Percentiles rank a stretch among this genome's conserved stretches.
Evolutionary conservation across 768 basidiomycete genomes (phyloP).

Genomic region (Amanita inopinata): DNA sequence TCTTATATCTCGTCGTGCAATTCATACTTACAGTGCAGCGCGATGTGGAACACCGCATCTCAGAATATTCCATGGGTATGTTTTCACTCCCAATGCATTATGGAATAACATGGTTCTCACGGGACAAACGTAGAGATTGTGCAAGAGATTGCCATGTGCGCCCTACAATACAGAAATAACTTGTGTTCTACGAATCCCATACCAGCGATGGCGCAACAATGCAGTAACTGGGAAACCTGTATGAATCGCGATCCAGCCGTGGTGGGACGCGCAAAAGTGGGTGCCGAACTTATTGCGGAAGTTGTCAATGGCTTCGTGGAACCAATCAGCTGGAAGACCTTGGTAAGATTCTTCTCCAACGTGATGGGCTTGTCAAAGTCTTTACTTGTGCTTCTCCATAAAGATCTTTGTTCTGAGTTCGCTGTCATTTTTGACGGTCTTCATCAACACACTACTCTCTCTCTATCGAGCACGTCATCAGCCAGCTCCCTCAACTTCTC

Average conservation of each 20-base stretch:
- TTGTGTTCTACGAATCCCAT: conserved; percentile 66
- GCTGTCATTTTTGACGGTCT: conserved; percentile 65
- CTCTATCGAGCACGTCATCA: conserved; percentile 65
- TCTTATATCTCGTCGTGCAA: conserved; percentile 76
- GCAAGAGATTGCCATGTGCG: conserved; percentile 86
- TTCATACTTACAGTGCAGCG: conserved; percentile 85
- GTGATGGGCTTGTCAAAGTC: conserved; percentile 2
- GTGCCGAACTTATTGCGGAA: conserved; percentile 92
- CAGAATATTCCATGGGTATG: conserved; percentile 83
- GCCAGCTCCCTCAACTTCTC: conserved; percentile 22
- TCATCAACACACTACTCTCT: conserved; percentile 73
- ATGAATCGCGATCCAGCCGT: conserved; percentile 92
- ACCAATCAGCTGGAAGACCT: conserved; percentile 93
- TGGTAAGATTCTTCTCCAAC: conserved; percentile 42
- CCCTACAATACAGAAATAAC: conserved; percentile 72
- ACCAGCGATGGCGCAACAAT: conserved; percentile 84
- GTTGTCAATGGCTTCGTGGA: conserved; percentile 96
- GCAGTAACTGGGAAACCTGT: conserved; percentile 85
- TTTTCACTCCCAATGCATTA: conserved; percentile 5
- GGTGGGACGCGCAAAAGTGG: conserved; percentile 81
- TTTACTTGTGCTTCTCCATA: conserved; percentile 8
- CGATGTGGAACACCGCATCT: conserved; percentile 82
- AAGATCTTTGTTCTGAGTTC: conserved; percentile 72
- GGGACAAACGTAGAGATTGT: conserved; percentile 54
- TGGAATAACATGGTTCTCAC: background rate